These are phyloP conservation scores for Calonectria pseudoturangicola DNA, from an alignment of 2,329 filamentous ascomycete genomes.

Conservation along the genomic window DNA sequence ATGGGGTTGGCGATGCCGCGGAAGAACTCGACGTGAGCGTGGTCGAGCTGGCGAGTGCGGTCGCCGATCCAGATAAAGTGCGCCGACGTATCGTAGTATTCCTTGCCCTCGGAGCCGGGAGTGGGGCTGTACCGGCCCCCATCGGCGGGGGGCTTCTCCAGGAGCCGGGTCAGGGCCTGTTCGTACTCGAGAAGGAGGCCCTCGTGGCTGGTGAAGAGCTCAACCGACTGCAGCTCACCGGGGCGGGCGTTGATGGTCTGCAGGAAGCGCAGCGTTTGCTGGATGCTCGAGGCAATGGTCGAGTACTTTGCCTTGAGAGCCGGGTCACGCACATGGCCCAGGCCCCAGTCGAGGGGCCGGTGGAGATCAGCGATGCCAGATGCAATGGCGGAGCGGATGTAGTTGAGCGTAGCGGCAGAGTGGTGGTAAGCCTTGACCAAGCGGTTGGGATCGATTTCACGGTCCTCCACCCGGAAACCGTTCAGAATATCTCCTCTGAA, in stretches of 20 bases:
- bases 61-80: conserved; percentile 99
- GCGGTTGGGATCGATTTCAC: conserved; percentile 87
- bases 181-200: conserved; percentile 96
- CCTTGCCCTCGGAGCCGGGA: conserved; percentile 65
- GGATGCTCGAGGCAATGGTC: conserved; percentile 88
- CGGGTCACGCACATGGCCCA: conserved; percentile 92
- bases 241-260: conserved; percentile 91
- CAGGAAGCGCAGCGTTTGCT: conserved; percentile 95
- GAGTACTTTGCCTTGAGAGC: conserved; percentile 90
- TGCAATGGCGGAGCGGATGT: conserved; percentile 87
- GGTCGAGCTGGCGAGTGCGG: conserved; percentile 93
- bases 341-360: conserved; percentile 93
- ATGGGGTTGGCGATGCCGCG: conserved; percentile 96
- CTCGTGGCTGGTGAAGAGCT: conserved; percentile 97
- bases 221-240: conserved; percentile 90
- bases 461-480: conserved; percentile 84
- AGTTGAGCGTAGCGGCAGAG: conserved; percentile 95
- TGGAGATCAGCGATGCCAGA: conserved; percentile 96
- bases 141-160: conserved; percentile 76
- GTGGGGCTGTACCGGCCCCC: conserved; percentile 62
- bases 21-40: conserved; percentile 98
- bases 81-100: conserved; percentile 94
- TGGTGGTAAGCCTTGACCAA: conserved; percentile 96
- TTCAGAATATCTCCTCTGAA: conserved; percentile 98
- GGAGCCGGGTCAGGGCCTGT: conserved; percentile 85